These are phyloP conservation scores for Pulveroboletus ravenelii DNA, from an alignment of 768 basidiomycete genomes.

Conservation along the genomic window DNA sequence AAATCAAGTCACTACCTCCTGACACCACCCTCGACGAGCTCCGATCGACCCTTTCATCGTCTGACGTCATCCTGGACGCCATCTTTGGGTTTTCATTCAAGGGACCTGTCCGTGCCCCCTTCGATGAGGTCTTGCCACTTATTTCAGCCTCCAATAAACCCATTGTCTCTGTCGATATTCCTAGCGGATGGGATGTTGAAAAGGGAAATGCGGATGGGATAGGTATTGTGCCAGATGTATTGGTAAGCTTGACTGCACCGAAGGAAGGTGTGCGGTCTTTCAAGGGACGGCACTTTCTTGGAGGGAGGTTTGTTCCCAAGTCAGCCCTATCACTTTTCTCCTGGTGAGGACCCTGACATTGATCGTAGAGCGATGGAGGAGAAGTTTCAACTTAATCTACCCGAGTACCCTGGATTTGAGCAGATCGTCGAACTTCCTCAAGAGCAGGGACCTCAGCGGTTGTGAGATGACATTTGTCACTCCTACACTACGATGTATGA, in stretches of 20 bases:
- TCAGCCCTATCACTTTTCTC: conserved; percentile 32
- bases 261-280: conserved; percentile 81
- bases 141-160: conserved; percentile 64
- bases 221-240: conserved; percentile 69
- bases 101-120: conserved; percentile 84
- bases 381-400: conserved; percentile 75
- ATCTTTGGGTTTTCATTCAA: conserved; percentile 99
- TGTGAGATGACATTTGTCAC: conserved; percentile 1
- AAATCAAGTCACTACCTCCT: conserved; percentile 65
- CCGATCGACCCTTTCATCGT: conserved; percentile 45
- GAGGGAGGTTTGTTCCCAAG: conserved; percentile 91
- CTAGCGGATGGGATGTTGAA: conserved; percentile 95
- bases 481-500: background rate
- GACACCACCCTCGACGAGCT: conserved; percentile 45
- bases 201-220: conserved; percentile 51
- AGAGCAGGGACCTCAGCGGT: background rate
- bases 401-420: conserved; percentile 68
- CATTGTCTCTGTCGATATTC: conserved; percentile 93
- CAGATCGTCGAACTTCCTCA: conserved; percentile 78
- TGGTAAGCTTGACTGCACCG: conserved; percentile 91
- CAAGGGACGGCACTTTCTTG: conserved; percentile 84
- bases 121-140: conserved; percentile 68
- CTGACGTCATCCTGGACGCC: conserved; percentile 88
- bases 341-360: background rate
- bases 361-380: conserved; percentile 58